These are phyloP conservation scores for Geosmithia flava DNA, from an alignment of 2,329 filamentous ascomycete genomes.

Conservation along the genomic window DNA sequence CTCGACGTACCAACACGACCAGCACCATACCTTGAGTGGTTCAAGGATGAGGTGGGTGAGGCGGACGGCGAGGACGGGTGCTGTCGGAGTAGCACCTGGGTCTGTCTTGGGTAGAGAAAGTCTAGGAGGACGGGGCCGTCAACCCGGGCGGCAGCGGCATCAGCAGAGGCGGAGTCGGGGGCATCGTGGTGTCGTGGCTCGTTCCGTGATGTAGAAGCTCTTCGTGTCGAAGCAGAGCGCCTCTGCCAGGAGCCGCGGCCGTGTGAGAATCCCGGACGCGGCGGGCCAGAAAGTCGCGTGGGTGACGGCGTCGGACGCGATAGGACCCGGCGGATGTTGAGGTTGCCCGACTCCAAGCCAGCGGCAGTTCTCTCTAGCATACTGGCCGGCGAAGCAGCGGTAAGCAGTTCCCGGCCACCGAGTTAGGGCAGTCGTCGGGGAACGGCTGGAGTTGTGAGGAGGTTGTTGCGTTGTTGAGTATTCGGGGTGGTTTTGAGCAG, in stretches of 20 bases:
- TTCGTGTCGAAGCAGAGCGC: neutral
- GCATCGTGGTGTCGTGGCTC: neutral
- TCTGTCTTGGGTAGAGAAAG: constrained; percentile 37
- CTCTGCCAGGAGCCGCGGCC: neutral
- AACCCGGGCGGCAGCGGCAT: constrained; percentile 2
- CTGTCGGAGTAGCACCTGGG: constrained; percentile 2
- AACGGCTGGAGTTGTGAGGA: neutral
- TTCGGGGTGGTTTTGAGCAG: neutral
- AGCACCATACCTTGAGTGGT: neutral
- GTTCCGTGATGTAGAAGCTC: neutral
- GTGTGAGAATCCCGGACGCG: neutral
- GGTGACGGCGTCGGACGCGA: constrained; percentile 18
- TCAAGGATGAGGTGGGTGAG: neutral
- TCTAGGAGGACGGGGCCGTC: constrained; percentile 29
- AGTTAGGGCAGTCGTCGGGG: neutral
- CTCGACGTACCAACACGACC: neutral
- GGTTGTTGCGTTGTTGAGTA: neutral
- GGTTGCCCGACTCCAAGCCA: constrained; percentile 41
- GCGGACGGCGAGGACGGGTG: neutral
- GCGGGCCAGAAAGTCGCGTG: neutral
- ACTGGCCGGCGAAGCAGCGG: constrained; percentile 10
- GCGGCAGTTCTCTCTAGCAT: constrained; percentile 48
- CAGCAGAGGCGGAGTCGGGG: neutral
- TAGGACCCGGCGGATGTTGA: constrained; percentile 33
- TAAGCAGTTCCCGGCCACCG: constrained; percentile 1